Base-by-base conservation (phyloP, 495 filamentous ascomycete genomes). In the Neurospora pannonica region DNA sequence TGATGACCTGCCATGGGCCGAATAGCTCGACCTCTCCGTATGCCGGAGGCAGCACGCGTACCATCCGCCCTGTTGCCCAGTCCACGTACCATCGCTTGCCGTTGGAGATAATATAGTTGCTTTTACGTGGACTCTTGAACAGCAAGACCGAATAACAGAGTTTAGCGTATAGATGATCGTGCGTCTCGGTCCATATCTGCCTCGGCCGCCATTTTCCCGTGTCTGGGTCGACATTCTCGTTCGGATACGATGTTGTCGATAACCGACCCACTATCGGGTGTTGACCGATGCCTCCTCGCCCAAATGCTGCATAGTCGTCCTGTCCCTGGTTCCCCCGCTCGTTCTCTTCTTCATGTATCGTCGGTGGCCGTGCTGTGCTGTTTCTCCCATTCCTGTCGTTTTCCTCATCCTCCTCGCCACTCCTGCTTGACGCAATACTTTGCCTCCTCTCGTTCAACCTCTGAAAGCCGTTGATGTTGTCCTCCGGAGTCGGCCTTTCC, bases 81-180 rank as follows among this genome's bases (percentile, higher is more conserved):
- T 87, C 84, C 38, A 86, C 82, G 37, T 80, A 81, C 84, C 85
- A 87, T 73, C 80, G 80, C 74, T 83, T 84, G 17, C 85, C 85
- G 48, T 83, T 79, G 42, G 79, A 77, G 60, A 87, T 82, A 36
- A 87, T 77, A 24, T 86, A 79, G 74, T 86, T 83, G 73, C 75
- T 83, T 75, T 85, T 85, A 19, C 85, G 76, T n/a, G 85, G 85
- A 38, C 79, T 79, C 71, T 82, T 80, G 76, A 81, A 79, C 13
- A 84, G 78, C 15, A 89, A 80, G 21, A 86, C 83, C 6, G 86
- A 79, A 80, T 88, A 87, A 76, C 88, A 89, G 3, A 87, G 78
- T 70, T 83, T 84, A 19, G 86, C 87, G 74, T 88, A 89, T 17
- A 86, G 78, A 74, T 87, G 81, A 77, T 89, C 86, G 76, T 87